phyloP scores from a whole-genome alignment of 345 rosid genomes.

The Lagerstroemia speciosa region DNA sequence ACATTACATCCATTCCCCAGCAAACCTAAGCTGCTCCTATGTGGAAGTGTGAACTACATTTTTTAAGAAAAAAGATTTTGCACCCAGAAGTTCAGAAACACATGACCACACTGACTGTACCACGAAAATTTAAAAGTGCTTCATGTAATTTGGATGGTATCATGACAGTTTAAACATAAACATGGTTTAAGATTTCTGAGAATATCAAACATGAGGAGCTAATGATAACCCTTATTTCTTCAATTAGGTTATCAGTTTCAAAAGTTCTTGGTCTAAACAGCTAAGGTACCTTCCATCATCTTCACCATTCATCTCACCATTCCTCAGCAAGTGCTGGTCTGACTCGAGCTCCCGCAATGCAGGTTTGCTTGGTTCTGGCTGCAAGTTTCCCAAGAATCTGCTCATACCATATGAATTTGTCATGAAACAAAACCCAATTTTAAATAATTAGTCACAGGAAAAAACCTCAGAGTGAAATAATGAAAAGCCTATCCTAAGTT shows the following conservation, averaged over 20 bases:
- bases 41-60: neutral
- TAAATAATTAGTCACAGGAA: neutral
- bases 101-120: neutral
- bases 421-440: neutral
- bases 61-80: neutral
- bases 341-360: constrained; percentile 76
- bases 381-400: constrained; percentile 94
- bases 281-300: constrained; percentile 56
- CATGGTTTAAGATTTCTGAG: neutral
- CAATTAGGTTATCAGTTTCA: neutral
- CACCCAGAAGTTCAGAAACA: neutral
- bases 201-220: too few species aligned
- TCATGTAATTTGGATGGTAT: neutral
- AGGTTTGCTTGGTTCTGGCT: constrained; percentile 62
- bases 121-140: too few species aligned
- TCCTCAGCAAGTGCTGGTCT: constrained; percentile 46
- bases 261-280: neutral
- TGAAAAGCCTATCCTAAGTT: neutral
- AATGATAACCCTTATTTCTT: neutral
- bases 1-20: neutral
- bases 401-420: constrained; percentile 13
- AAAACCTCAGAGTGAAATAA: neutral
- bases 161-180: neutral
- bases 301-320: constrained; percentile 44
- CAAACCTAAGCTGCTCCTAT: neutral